phyloP scores from a whole-genome alignment of 306 rosid genomes.

The Cercis canadensis region DNA sequence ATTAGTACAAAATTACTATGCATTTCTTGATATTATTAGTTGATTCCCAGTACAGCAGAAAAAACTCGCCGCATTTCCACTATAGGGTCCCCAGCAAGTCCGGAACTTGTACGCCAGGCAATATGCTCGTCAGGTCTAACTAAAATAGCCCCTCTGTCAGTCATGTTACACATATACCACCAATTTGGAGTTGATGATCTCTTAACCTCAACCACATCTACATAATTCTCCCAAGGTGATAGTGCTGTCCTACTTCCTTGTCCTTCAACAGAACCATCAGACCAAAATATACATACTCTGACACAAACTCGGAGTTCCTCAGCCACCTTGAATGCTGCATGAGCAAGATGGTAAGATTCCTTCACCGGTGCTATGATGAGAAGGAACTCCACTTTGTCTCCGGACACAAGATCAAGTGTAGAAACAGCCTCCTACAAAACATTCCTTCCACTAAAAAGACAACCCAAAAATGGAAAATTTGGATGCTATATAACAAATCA shows the following conservation, averaged over 20 bases:
- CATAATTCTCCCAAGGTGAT: conserved; percentile 67
- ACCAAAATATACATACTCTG: conserved; percentile 74
- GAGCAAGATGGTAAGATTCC: conserved; percentile 68
- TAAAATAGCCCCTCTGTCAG: conserved; percentile 67
- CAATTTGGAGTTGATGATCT: conserved; percentile 52
- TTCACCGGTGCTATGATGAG: conserved; percentile 70
- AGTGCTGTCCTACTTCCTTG: conserved; percentile 51
- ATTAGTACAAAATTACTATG: not conserved
- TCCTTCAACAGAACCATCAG: conserved; percentile 44
- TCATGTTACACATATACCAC: conserved; percentile 86
- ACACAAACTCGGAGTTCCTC: conserved; percentile 59
- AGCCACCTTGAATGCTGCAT: conserved; percentile 63
- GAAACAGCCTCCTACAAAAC: conserved; percentile 62
- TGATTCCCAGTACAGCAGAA: conserved; percentile 53
- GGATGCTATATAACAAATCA: not conserved
- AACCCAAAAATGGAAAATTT: conserved; percentile 17
- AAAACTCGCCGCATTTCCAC: conserved; percentile 70
- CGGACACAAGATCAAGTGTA: conserved; percentile 74
- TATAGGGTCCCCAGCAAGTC: conserved; percentile 55
- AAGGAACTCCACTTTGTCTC: conserved; percentile 71
- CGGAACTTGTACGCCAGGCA: conserved; percentile 73
- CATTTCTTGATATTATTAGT: not conserved
- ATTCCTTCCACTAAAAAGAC: not conserved
- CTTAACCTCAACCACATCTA: conserved; percentile 61
- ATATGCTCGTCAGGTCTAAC: conserved; percentile 88